Conservation (phyloP, 306 rosid genomes). For the Fragaria iinumae region DNA sequence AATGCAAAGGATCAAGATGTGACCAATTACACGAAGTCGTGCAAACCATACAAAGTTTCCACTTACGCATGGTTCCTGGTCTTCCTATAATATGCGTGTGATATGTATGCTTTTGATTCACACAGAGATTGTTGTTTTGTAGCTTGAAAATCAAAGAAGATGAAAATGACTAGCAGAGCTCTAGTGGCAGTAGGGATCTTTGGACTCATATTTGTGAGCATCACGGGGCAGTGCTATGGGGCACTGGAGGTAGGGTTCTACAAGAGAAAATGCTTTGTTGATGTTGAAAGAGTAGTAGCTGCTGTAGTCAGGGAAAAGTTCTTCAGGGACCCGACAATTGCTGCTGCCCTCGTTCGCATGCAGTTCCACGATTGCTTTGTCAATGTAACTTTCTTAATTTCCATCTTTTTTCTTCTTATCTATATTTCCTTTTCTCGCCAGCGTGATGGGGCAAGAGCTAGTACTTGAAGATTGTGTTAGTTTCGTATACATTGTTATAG, state of each 20-base stretch:
- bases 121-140: background rate
- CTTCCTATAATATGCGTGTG: background rate
- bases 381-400: slow-evolving; percentile 9
- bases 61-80: background rate
- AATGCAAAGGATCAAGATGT: background rate
- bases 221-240: slow-evolving; percentile 16
- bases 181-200: background rate
- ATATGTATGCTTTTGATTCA: background rate
- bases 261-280: slow-evolving; percentile 20
- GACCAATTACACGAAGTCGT: background rate
- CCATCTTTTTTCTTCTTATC: background rate
- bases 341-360: slow-evolving; percentile 41
- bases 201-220: slow-evolving; percentile 23
- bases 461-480: background rate
- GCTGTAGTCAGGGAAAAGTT: background rate
- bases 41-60: slow-evolving; percentile 11
- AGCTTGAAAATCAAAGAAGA: background rate
- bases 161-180: slow-evolving; percentile 11
- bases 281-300: slow-evolving; percentile 28
- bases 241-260: slow-evolving; percentile 32
- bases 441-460: no score
- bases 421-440: background rate
- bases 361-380: slow-evolving; percentile 53
- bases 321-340: slow-evolving; percentile 5
- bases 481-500: no score